Conservation (phyloP, 345 rosid species). For the Eucalyptus fibrosa region DNA sequence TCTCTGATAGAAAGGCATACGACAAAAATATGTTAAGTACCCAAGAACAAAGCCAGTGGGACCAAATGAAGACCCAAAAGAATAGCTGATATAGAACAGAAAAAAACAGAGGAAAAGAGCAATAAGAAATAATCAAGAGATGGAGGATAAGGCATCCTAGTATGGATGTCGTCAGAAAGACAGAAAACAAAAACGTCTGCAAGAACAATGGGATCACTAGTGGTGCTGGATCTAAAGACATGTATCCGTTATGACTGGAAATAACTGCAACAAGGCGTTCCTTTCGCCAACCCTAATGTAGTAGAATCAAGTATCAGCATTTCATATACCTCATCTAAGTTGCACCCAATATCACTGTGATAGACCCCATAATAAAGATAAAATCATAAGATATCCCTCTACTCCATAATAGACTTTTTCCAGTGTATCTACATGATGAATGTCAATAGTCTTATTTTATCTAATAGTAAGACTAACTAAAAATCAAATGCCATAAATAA, state of each 20-base stretch:
- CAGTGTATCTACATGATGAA: background rate
- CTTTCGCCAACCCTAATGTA: background rate
- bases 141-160: background rate
- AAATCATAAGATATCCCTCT: background rate
- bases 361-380: background rate
- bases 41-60: background rate
- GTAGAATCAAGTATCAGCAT: background rate
- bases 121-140: background rate
- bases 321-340: background rate
- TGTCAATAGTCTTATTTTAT: background rate
- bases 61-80: background rate
- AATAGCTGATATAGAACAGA: background rate
- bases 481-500: background rate
- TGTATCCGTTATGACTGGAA: background rate
- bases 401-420: background rate
- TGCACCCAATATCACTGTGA: background rate
- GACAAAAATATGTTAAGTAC: background rate
- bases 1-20: conserved; percentile 26
- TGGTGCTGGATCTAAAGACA: background rate
- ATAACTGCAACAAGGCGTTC: background rate
- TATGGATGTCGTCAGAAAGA: background rate
- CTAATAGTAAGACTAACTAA: background rate
- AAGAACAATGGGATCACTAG: background rate
- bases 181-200: background rate
- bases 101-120: background rate